Percentiles rank a stretch among this genome's conserved stretches.
Evolutionary conservation across 352 stramenopile genomes (phyloP).

Genomic region (Phytopythium kandeliae): DNA sequence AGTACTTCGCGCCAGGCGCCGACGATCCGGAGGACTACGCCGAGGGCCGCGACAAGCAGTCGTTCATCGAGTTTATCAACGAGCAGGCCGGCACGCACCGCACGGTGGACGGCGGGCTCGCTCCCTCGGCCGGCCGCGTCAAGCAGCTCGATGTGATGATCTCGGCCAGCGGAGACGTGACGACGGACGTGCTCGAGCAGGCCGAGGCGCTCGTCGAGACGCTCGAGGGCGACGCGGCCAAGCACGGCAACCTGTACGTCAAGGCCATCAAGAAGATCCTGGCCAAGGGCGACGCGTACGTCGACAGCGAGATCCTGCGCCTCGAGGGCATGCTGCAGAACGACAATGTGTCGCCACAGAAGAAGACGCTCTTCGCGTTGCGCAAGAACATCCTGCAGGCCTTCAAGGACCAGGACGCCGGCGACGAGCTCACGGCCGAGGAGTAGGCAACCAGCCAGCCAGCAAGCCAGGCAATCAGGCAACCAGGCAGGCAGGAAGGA

Average conservation of each 20-base stretch:
- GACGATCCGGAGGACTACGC: conserved; percentile 85
- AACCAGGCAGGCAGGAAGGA: too few species aligned
- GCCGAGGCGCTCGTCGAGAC: conserved; percentile 64
- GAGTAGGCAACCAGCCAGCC: background rate
- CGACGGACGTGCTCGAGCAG: conserved; percentile 58
- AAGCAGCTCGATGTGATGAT: conserved; percentile 83
- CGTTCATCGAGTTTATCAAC: conserved; percentile 90
- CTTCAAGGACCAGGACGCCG: conserved; percentile 40
- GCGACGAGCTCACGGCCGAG: conserved; percentile 19
- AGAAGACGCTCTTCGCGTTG: conserved; percentile 88
- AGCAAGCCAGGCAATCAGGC: too few species aligned
- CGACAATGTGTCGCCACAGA: conserved; percentile 75
- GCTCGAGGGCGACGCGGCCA: conserved; percentile 57
- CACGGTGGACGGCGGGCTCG: conserved; percentile 70
- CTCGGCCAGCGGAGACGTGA: conserved; percentile 65
- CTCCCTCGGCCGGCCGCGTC: conserved; percentile 66
- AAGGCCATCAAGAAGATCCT: conserved; percentile 91
- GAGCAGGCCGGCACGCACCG: conserved; percentile 85
- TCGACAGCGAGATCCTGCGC: conserved; percentile 78
- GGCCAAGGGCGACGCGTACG: conserved; percentile 79
- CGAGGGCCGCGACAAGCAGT: conserved; percentile 73
- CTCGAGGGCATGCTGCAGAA: conserved; percentile 74
- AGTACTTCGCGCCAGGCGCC: conserved; percentile 84
- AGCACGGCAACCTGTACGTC: conserved; percentile 82
- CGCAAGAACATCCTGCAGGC: conserved; percentile 89